phyloP scores from a whole-genome alignment of 2,329 filamentous ascomycete genomes.

The Sporothrix curviconia region DNA sequence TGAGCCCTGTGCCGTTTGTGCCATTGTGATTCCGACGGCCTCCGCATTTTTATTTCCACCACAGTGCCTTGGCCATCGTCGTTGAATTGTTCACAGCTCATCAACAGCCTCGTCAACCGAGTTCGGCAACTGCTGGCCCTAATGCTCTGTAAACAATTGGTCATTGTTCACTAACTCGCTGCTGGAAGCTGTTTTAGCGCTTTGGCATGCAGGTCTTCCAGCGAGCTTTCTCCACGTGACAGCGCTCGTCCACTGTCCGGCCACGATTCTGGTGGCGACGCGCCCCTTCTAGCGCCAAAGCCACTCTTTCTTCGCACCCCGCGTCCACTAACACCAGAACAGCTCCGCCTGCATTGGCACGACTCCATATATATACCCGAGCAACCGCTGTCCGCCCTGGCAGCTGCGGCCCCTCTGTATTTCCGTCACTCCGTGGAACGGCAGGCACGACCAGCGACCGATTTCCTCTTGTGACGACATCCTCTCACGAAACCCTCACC shows the following conservation, averaged over 20 bases:
- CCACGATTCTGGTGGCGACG: not conserved
- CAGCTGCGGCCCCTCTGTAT: not conserved
- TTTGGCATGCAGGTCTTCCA: not conserved
- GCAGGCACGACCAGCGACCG: not conserved
- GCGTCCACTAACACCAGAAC: not conserved
- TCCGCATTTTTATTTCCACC: no score
- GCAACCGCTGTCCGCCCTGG: not conserved
- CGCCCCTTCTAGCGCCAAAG: not conserved
- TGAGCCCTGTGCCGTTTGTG: not conserved
- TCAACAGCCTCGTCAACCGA: no score
- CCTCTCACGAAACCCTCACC: no score
- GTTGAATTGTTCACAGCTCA: no score
- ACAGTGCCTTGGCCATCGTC: no score
- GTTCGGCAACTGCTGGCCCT: no score
- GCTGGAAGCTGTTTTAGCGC: not conserved
- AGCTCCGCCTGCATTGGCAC: not conserved
- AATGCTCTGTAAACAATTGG: no score
- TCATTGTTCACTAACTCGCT: not conserved
- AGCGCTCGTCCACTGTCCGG: not conserved
- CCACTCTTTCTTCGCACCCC: not conserved
- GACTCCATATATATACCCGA: constrained; percentile 3
- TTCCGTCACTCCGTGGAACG: not conserved
- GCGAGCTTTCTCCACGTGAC: not conserved
- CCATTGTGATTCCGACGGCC: not conserved
- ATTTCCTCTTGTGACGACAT: no score